A percentile compares a stretch with the other conserved stretches of the same genome.
Conservation (phyloP, 192 early-diverging fungal genomes). For the Mortierella antarctica region DNA sequence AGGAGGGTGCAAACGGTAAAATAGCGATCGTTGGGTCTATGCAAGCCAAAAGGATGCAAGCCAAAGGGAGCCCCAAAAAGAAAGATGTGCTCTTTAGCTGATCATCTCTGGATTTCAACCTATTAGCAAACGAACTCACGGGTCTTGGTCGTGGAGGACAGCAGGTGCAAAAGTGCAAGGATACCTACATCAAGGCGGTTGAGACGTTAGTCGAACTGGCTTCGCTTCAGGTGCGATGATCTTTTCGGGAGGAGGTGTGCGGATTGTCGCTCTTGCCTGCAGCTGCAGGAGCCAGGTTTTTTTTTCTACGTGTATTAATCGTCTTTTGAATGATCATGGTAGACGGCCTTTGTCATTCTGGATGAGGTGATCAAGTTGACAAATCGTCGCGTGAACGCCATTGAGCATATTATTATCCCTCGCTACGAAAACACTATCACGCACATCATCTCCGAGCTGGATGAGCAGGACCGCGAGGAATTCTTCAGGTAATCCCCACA, state of each 20-base stretch:
- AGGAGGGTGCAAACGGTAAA: conserved; percentile 90
- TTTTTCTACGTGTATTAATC: neutral
- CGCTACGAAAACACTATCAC: conserved; percentile 98
- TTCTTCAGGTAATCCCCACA: conserved; percentile 79
- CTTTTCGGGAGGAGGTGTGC: neutral
- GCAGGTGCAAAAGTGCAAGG: conserved; percentile 94
- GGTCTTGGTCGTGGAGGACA: conserved; percentile 98
- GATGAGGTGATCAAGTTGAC: conserved; percentile 99
- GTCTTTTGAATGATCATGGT: conserved; percentile 3
- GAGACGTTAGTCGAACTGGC: conserved; percentile 97
- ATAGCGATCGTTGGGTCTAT: neutral
- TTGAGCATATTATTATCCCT: conserved; percentile 99
- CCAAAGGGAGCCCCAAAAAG: no score
- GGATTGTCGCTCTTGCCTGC: neutral
- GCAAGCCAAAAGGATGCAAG: no score
- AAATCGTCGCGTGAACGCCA: conserved; percentile 99
- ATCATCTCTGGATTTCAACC: no score
- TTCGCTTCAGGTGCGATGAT: conserved; percentile 84
- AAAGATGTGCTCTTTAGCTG: no score
- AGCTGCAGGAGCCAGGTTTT: neutral
- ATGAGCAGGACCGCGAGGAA: conserved; percentile 99
- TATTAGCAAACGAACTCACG: conserved; percentile 92
- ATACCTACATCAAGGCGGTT: conserved; percentile 94
- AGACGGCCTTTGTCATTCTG: conserved; percentile 98
- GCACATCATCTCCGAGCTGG: conserved; percentile 95